Conservation (phyloP, 208 protist genomes). For the Leishmania braziliensis region DNA sequence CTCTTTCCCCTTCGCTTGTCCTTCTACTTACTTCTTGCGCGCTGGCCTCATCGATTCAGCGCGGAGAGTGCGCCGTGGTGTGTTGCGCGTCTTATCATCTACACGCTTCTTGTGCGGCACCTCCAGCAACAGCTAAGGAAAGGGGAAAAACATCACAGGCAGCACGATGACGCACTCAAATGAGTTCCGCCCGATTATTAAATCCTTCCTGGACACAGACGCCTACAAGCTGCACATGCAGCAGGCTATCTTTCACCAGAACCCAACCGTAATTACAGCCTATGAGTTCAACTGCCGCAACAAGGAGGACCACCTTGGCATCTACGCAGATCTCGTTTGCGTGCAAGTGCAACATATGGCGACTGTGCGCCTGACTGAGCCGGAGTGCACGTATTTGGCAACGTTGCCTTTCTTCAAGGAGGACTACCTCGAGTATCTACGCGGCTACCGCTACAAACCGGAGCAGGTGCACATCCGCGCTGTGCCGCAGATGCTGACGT, state of each 20-base stretch:
- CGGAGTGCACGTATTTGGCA: constrained; percentile 72
- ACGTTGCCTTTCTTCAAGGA: constrained; percentile 68
- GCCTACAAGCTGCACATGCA: constrained; percentile 93
- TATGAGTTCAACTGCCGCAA: constrained; percentile 86
- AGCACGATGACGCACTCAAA: constrained; percentile 27
- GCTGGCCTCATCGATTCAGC: not conserved
- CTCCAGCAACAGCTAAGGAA: not conserved
- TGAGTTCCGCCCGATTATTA: constrained; percentile 66
- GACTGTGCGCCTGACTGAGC: constrained; percentile 51
- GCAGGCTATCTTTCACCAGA: constrained; percentile 83
- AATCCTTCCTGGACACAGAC: constrained; percentile 86
- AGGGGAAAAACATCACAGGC: too few relatives aligned
- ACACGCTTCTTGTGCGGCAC: not conserved
- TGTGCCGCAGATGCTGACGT: constrained; percentile 38
- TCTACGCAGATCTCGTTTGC: constrained; percentile 61
- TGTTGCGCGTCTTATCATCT: not conserved
- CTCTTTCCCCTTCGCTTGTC: not conserved
- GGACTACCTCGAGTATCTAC: constrained; percentile 85
- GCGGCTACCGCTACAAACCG: constrained; percentile 78
- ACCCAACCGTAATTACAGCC: constrained; percentile 42
- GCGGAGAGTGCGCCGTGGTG: not conserved
- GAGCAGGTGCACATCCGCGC: constrained; percentile 67
- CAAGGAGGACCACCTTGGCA: constrained; percentile 70
- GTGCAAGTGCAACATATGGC: constrained; percentile 62
- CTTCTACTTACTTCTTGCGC: not conserved